Conservation (phyloP, 2,329 filamentous ascomycete genomes). For the Alternaria incomplexa region DNA sequence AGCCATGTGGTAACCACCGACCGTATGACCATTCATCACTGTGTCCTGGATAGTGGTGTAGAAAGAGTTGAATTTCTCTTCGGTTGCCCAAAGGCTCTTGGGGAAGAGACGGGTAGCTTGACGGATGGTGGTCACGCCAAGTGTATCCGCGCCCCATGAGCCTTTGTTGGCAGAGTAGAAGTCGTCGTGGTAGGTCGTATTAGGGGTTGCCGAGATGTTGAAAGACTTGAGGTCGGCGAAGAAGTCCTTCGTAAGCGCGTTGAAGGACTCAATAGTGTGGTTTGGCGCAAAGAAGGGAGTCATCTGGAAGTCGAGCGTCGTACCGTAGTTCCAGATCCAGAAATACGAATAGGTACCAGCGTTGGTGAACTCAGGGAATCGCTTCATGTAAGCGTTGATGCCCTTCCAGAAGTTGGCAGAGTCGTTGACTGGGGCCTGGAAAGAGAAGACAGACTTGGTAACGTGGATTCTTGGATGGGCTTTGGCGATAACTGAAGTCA, state of each 20-base stretch:
- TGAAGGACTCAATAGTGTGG: constrained; percentile 19
- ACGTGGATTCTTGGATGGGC: constrained; percentile 27
- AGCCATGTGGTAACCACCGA: constrained; percentile 31
- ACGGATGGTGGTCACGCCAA: constrained; percentile 34
- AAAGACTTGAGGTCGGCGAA: constrained; percentile 15
- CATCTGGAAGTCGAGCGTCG: constrained; percentile 20
- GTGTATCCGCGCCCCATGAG: constrained; percentile 32
- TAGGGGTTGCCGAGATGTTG: constrained; percentile 21
- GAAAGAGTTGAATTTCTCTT: constrained; percentile 18
- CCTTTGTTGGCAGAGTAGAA: constrained; percentile 26
- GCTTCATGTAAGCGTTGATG: constrained; percentile 15
- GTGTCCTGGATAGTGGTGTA: constrained; percentile 19
- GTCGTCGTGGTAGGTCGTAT: constrained; percentile 16
- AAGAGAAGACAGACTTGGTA: constrained; percentile 34
- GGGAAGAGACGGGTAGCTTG: constrained; percentile 24
- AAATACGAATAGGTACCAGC: constrained; percentile 28
- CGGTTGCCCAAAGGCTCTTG: constrained; percentile 22
- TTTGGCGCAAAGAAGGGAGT: constrained; percentile 21
- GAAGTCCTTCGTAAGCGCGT: constrained; percentile 14
- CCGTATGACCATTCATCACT: constrained; percentile 18
- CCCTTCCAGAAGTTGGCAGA: constrained; percentile 29
- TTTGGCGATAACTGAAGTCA: constrained; percentile 22
- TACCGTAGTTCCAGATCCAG: constrained; percentile 18
- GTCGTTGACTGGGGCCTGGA: constrained; percentile 20
- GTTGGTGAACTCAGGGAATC: constrained; percentile 20